Conservation (phyloP, 2,329 filamentous ascomycete genomes). For the Penicillium sp. region DNA sequence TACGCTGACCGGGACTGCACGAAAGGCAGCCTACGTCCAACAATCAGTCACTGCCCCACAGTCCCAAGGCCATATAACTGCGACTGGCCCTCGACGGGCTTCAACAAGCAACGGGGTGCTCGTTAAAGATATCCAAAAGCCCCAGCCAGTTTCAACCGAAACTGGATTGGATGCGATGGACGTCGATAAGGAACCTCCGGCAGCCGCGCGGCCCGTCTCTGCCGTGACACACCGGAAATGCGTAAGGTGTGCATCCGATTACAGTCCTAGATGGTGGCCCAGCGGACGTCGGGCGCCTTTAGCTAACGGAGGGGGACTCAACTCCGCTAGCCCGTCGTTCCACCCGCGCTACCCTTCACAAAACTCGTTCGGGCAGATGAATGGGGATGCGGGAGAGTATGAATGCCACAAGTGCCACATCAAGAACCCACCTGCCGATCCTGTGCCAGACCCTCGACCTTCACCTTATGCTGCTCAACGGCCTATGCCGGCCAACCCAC, state of each 20-base stretch:
- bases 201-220: slow-evolving; percentile 17
- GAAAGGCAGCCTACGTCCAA: slow-evolving; percentile 74
- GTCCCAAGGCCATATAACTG: slow-evolving; percentile 26
- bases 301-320: slow-evolving; percentile 32
- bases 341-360: slow-evolving; percentile 27
- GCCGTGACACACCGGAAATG: slow-evolving; percentile 34
- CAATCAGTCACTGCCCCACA: slow-evolving; percentile 37
- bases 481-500: slow-evolving; percentile 29
- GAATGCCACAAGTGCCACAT: slow-evolving; percentile 73
- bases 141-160: slow-evolving; percentile 18
- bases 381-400: slow-evolving; percentile 43
- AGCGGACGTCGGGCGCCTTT: slow-evolving; percentile 46
- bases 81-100: slow-evolving; percentile 51
- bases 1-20: slow-evolving; percentile 82
- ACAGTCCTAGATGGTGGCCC: slow-evolving; percentile 61
- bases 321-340: slow-evolving; percentile 26
- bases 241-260: slow-evolving; percentile 39
- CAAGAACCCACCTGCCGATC: slow-evolving; percentile 37
- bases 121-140: slow-evolving; percentile 27
- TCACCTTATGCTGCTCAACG: slow-evolving; percentile 36
- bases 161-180: slow-evolving; percentile 30
- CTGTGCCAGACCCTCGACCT: slow-evolving; percentile 34
- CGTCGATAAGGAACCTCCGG: slow-evolving; percentile 29
- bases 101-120: slow-evolving; percentile 52
- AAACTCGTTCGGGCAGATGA: slow-evolving; percentile 24